Percentiles rank a stretch among this genome's conserved stretches.
phyloP scores from a whole-genome alignment of 1,139 yeast species.

The Hemisphaericaspora xylanilytica region DNA sequence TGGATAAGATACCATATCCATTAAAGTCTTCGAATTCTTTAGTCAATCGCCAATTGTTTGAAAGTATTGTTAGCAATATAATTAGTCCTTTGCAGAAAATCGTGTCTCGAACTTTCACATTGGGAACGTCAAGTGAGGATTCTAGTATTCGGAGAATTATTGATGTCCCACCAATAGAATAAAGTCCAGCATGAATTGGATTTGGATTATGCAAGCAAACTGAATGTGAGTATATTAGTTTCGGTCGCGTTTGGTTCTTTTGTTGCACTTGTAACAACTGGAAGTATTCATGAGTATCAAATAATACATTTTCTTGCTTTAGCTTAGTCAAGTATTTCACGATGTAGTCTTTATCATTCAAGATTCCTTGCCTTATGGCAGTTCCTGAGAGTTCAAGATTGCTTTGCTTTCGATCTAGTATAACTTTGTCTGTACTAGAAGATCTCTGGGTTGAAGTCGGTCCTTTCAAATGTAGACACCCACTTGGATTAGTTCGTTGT shows the following conservation, averaged over 20 bases:
- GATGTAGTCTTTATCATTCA: conserved; percentile 15
- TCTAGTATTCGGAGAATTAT: conserved; percentile 34
- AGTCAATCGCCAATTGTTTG: conserved; percentile 36
- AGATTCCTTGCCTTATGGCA: background rate
- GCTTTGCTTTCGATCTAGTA: conserved; percentile 1
- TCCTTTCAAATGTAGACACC: conserved; percentile 2
- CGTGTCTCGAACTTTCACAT: conserved; percentile 17
- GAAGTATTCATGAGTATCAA: conserved; percentile 28
- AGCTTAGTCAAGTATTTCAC: conserved; percentile 22
- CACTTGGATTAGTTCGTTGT: conserved; percentile 9
- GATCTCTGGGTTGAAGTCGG: background rate
- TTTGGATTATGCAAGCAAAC: conserved; percentile 22
- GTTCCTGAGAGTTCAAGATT: background rate
- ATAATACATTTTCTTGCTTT: conserved; percentile 28
- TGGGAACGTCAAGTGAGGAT: conserved; percentile 18
- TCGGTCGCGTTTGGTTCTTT: conserved; percentile 3
- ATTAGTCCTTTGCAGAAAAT: conserved; percentile 23
- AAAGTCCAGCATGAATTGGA: conserved; percentile 33
- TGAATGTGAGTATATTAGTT: conserved; percentile 13
- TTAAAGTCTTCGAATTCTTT: conserved; percentile 44
- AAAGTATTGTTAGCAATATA: conserved; percentile 27
- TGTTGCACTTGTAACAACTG: conserved; percentile 13
- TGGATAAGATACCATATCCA: conserved; percentile 39
- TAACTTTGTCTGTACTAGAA: conserved; percentile 1
- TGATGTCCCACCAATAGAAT: conserved; percentile 38